Conservation (phyloP, 1,284 basidiomycete genomes). For the Anthracocystis panici-leucophaei region DNA sequence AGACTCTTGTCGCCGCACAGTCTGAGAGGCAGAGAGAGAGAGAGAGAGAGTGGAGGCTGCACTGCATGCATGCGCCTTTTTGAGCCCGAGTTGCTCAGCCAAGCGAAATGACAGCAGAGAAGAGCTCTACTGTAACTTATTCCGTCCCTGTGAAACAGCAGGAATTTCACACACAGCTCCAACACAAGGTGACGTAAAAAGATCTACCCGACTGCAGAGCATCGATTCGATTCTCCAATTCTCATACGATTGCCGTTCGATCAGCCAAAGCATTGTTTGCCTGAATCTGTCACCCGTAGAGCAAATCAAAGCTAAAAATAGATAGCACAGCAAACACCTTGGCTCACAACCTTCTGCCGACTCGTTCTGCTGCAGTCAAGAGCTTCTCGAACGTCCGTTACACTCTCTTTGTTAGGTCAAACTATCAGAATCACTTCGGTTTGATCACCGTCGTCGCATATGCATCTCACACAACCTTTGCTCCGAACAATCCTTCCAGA, state of each 20-base stretch:
- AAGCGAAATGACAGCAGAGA: slow-evolving; percentile 5
- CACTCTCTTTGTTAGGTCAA: background rate
- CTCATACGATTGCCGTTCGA: background rate
- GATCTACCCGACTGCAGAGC: slow-evolving; percentile 41
- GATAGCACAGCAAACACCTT: background rate
- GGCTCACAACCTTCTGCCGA: slow-evolving; percentile 15
- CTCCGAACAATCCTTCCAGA: slow-evolving; percentile 1
- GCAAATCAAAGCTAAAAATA: too few relatives aligned
- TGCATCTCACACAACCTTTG: too few relatives aligned
- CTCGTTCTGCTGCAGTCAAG: slow-evolving; percentile 19
- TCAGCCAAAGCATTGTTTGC: too few relatives aligned
- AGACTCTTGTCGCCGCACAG: background rate
- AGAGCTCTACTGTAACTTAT: too few relatives aligned
- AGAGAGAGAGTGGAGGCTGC: background rate
- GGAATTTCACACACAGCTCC: too few relatives aligned
- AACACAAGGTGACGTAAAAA: slow-evolving; percentile 28
- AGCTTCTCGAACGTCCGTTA: background rate
- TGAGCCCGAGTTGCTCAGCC: slow-evolving; percentile 21
- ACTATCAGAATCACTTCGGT: background rate
- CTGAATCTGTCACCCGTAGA: too few relatives aligned
- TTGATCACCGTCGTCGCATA: background rate
- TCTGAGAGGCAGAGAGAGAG: background rate
- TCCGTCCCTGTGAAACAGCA: too few relatives aligned
- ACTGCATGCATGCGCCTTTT: background rate
- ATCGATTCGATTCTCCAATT: background rate